Percentiles rank a stretch among this genome's conserved stretches.
Evolutionary conservation across 352 stramenopile genomes (phyloP).

Genomic region (Phytophthora kernoviae): DNA sequence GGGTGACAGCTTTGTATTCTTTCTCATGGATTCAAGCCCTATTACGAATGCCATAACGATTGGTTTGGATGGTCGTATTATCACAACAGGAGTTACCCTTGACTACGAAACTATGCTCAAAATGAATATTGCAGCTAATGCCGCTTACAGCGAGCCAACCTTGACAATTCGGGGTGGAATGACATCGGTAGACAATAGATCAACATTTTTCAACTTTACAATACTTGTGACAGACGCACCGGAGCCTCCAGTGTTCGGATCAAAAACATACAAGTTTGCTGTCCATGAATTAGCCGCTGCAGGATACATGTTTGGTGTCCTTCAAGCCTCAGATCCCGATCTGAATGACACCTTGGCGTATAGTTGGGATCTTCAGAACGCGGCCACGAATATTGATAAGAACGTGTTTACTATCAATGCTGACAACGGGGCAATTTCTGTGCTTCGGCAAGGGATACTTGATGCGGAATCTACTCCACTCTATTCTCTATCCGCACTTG

Average conservation of each 20-base stretch:
- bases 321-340: constrained; percentile 48
- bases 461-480: constrained; percentile 9
- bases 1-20: constrained; percentile 47
- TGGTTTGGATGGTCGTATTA: constrained; percentile 13
- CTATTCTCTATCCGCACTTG: constrained; percentile 12
- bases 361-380: constrained; percentile 13
- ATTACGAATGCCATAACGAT: constrained; percentile 25
- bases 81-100: constrained; percentile 15
- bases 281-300: constrained; percentile 46
- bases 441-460: constrained; percentile 15
- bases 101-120: constrained; percentile 27
- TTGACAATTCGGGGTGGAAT: constrained; percentile 21
- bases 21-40: constrained; percentile 31
- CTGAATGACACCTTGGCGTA: constrained; percentile 37
- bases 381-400: constrained; percentile 2
- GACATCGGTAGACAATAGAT: constrained; percentile 3
- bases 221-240: constrained; percentile 18
- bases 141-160: constrained; percentile 6
- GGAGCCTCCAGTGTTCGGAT: constrained; percentile 21
- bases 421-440: constrained; percentile 18
- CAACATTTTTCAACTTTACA: constrained; percentile 21
- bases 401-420: constrained; percentile 18
- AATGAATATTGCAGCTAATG: neutral
- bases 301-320: constrained; percentile 39
- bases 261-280: constrained; percentile 21